Base-by-base conservation (phyloP, 306 rosid species). In the Rosa rugosa region DNA sequence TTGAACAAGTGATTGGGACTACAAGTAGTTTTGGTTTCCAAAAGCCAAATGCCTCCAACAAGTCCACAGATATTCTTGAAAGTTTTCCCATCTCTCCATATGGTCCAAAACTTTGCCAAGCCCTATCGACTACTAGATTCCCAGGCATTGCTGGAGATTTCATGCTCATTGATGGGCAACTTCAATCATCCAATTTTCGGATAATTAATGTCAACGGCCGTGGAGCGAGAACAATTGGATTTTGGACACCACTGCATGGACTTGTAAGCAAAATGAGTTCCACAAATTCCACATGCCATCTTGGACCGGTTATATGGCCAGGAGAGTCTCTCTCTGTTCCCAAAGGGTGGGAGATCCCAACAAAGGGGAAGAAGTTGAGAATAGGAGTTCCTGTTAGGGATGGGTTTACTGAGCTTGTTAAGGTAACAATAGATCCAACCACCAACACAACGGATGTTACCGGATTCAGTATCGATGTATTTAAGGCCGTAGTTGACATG, bases 81-180 rank as follows among this genome's bases (percentile, higher is more conserved):
- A 72, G 31, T 2, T 25, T 82, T 38, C 40, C 36, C 53, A 16
- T 67, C 3, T 49, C 70, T 47, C 38, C 2, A 6, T 72, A 53
- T 50, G 44, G 20, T 42, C 73, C 76, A 11, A 20, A 17, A 8
- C 82, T 87, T 11, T 10, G 4, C 23, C 11, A 80, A 7, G 80
- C 78, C 2, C 47, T 87, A 3, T 65, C 74, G 4, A 69, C 34
- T n/a, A 79, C 73, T 10, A 78, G 31, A 0, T 78, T 78, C 49
- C 79, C 82, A 79, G 83, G 89, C 53, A 17, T 90, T 0, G 85
- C 76, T 5, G 77, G 85, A 47, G 41, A 62, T 25, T 83, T 87
- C 34, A 81, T 60, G 8, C 60, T 79, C 40, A 70, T 71, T 0
- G 71, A 76, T 45, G 83, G 72, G 22, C 49, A 47, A 36, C 7